Conservation (phyloP, 1,284 basidiomycete species). For the Sporisorium iseilematis-ciliati region DNA sequence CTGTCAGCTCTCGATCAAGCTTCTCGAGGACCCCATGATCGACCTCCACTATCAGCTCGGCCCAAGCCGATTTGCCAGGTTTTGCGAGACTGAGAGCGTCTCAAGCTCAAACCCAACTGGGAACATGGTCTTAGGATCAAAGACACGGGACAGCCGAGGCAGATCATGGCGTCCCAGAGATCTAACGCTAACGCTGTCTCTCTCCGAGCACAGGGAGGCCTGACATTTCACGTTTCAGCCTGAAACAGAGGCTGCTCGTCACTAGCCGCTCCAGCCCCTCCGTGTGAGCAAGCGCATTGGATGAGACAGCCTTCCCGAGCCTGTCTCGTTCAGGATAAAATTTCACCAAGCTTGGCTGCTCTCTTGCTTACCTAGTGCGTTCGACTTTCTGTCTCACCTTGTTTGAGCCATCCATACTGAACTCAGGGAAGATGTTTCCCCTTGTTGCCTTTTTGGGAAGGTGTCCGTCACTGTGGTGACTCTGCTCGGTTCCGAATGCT, state of each 20-base stretch:
- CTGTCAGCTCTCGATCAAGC: not conserved
- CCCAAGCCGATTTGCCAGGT: not conserved
- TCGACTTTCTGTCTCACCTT: not conserved
- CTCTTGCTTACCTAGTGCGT: not conserved
- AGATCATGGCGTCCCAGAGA: not conserved
- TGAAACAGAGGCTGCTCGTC: not conserved
- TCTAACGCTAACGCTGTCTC: not conserved
- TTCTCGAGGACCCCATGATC: no score
- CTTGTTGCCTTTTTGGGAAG: conserved; percentile 1
- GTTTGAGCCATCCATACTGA: conserved; percentile 3
- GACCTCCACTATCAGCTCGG: no score
- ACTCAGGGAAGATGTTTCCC: not conserved
- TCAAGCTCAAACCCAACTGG: not conserved
- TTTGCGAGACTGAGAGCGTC: not conserved
- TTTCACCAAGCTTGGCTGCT: not conserved
- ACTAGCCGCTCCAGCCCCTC: not conserved
- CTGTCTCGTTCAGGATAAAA: not conserved
- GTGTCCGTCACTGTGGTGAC: not conserved
- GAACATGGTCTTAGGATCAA: not conserved
- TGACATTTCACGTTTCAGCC: conserved; percentile 3
- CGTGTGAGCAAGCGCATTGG: not conserved
- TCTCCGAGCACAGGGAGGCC: not conserved
- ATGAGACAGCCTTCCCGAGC: not conserved
- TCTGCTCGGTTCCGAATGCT: not conserved
- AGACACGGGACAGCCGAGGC: conserved; percentile 7